phyloP scores from a whole-genome alignment of 352 stramenopile genomes.

The Pythium plurisporium region DNA sequence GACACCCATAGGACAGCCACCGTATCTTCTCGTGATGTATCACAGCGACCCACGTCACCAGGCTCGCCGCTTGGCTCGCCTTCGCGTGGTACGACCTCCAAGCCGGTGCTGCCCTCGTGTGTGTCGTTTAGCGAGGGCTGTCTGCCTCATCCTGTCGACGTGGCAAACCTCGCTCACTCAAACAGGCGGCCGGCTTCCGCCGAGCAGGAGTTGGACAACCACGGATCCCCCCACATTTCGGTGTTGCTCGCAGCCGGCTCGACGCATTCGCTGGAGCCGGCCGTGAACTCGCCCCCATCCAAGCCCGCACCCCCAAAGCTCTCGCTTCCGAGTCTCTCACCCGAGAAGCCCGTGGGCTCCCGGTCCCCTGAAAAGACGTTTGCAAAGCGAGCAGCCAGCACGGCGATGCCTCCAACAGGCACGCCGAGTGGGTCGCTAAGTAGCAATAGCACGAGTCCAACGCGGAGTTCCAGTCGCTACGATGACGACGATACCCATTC shows the following conservation, averaged over 20 bases:
- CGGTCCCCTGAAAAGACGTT: constrained; percentile 38
- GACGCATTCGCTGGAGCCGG: background rate
- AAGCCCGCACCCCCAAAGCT: constrained; percentile 20
- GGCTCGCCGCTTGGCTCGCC: too few relatives aligned
- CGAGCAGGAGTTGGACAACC: background rate
- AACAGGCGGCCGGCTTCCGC: background rate
- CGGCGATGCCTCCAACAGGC: background rate
- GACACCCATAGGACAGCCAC: too few relatives aligned
- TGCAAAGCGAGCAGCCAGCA: constrained; percentile 17
- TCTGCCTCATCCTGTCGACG: background rate
- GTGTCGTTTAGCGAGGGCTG: constrained; percentile 3
- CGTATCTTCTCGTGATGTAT: too few relatives aligned
- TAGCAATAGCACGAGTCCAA: background rate
- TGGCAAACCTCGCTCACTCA: background rate
- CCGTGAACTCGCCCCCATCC: background rate
- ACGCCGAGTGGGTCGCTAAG: too few relatives aligned
- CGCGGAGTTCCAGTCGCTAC: background rate
- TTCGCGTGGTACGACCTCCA: background rate
- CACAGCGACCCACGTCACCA: too few relatives aligned
- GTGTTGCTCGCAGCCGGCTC: background rate
- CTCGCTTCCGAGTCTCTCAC: constrained; percentile 53
- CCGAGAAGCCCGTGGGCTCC: constrained; percentile 36
- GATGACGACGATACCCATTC: background rate
- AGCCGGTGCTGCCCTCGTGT: background rate
- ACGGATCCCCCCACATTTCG: constrained; percentile 12